Conservation (phyloP, 352 stramenopile species). For the Phytophthora brassicae region DNA sequence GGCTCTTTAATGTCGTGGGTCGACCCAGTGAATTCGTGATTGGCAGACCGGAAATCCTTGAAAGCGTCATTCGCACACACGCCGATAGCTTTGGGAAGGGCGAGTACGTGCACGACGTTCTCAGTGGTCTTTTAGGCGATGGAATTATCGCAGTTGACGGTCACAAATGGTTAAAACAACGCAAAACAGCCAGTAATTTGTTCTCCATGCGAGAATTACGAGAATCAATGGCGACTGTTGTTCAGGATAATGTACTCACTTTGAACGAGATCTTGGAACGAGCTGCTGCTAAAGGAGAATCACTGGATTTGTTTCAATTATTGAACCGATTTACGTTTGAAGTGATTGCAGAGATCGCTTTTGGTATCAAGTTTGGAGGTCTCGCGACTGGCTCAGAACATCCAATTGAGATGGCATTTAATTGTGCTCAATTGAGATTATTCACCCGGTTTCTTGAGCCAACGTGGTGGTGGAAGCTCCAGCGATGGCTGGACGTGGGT, state of each 20-base stretch:
- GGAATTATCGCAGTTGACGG: constrained; percentile 46
- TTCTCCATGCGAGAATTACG: constrained; percentile 43
- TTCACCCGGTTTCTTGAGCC: constrained; percentile 40
- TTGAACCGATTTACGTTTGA: constrained; percentile 57
- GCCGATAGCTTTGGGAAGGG: constrained; percentile 44
- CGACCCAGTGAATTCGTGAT: constrained; percentile 24
- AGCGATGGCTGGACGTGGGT: constrained; percentile 38
- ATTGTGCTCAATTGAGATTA: constrained; percentile 33
- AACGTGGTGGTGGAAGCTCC: constrained; percentile 42
- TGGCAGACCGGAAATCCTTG: constrained; percentile 27
- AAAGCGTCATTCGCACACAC: constrained; percentile 45
- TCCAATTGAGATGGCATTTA: constrained; percentile 39
- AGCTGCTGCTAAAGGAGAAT: background rate
- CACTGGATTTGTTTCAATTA: constrained; percentile 39
- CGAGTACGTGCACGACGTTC: constrained; percentile 28
- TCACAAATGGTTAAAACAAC: constrained; percentile 43
- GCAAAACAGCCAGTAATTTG: constrained; percentile 52
- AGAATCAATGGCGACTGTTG: constrained; percentile 39
- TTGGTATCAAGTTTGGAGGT: constrained; percentile 32
- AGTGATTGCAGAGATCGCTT: constrained; percentile 47
- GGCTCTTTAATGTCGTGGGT: constrained; percentile 34
- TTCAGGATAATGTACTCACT: constrained; percentile 24
- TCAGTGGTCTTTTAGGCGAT: constrained; percentile 38
- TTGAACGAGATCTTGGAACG: constrained; percentile 29
- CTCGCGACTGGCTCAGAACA: constrained; percentile 13